Evolutionary conservation across 805 yeast genomes (phyloP).

Genomic region (Blastobotrys chiropterorum): DNA sequence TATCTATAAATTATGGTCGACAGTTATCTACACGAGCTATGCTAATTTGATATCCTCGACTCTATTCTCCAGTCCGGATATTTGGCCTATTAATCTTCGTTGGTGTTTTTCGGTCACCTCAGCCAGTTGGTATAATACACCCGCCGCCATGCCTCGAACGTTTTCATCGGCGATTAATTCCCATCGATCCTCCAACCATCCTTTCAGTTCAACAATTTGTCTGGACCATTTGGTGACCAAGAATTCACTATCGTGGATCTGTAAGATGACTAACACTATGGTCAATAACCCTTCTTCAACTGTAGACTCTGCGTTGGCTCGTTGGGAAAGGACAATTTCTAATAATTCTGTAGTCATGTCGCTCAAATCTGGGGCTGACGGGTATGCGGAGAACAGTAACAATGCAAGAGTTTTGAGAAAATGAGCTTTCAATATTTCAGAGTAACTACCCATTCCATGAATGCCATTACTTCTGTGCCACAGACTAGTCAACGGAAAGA

Average conservation of each 20-base stretch:
- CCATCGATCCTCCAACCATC: slow-evolving; percentile 30
- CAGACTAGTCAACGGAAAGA: slow-evolving; percentile 47
- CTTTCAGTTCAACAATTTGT: slow-evolving; percentile 27
- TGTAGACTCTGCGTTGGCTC: slow-evolving; percentile 14
- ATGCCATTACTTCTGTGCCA: slow-evolving; percentile 42
- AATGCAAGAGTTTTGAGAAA: slow-evolving; percentile 53
- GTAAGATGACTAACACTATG: slow-evolving; percentile 27
- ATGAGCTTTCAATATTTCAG: slow-evolving; percentile 50
- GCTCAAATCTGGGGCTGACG: slow-evolving; percentile 41
- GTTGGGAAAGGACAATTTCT: slow-evolving; percentile 18
- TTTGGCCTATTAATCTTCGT: slow-evolving; percentile 18
- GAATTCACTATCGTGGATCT: slow-evolving; percentile 25
- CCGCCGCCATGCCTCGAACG: slow-evolving; percentile 28
- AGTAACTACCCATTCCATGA: slow-evolving; percentile 45
- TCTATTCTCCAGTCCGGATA: slow-evolving; percentile 10
- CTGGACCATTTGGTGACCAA: slow-evolving; percentile 23
- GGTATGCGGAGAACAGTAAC: slow-evolving; percentile 53
- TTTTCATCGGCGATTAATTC: slow-evolving; percentile 24
- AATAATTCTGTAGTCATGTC: slow-evolving; percentile 56
- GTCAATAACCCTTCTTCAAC: slow-evolving; percentile 30
- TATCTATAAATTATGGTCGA: too few relatives aligned
- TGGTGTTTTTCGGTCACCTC: slow-evolving; percentile 25
- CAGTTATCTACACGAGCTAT: background rate
- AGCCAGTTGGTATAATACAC: slow-evolving; percentile 24
- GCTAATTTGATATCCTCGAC: background rate